phyloP scores from a whole-genome alignment of 768 basidiomycete species.

The Collybiopsis luxurians region DNA sequence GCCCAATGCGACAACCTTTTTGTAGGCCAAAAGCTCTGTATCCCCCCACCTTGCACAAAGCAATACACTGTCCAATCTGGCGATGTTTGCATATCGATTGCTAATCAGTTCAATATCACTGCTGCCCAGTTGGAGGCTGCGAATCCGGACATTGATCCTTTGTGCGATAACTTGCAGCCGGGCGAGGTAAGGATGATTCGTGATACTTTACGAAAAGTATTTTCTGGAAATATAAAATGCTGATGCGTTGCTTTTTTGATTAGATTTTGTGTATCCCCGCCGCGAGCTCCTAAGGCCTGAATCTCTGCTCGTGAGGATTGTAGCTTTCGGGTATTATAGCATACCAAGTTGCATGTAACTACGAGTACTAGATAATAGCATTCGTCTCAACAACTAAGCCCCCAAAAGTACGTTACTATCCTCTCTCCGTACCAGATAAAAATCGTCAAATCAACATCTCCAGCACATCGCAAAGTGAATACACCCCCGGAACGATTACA shows the following conservation, averaged over 20 bases:
- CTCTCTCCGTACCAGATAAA: too few relatives aligned
- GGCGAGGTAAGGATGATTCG: background rate
- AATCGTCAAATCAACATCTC: too few relatives aligned
- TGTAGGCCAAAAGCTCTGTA: background rate
- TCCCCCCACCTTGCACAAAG: background rate
- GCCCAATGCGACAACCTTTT: conserved; percentile 1
- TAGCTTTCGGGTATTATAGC: background rate
- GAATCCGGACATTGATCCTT: background rate
- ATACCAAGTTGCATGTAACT: background rate
- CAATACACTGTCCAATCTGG: background rate
- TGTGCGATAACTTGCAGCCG: background rate
- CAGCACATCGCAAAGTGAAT: too few relatives aligned
- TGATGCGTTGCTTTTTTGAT: too few relatives aligned
- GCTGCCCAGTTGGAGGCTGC: conserved; percentile 4
- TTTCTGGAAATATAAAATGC: too few relatives aligned
- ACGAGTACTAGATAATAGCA: background rate
- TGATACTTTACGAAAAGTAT: too few relatives aligned
- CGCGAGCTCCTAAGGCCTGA: background rate
- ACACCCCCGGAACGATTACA: too few relatives aligned
- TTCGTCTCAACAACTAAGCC: too few relatives aligned
- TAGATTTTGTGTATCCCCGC: conserved; percentile 3
- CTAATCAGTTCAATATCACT: background rate
- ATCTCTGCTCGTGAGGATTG: background rate
- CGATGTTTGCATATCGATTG: conserved; percentile 2
- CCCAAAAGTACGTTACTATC: too few relatives aligned